phyloP scores from a whole-genome alignment of 257 asterid genomes.

The Haberlea rhodopensis region DNA sequence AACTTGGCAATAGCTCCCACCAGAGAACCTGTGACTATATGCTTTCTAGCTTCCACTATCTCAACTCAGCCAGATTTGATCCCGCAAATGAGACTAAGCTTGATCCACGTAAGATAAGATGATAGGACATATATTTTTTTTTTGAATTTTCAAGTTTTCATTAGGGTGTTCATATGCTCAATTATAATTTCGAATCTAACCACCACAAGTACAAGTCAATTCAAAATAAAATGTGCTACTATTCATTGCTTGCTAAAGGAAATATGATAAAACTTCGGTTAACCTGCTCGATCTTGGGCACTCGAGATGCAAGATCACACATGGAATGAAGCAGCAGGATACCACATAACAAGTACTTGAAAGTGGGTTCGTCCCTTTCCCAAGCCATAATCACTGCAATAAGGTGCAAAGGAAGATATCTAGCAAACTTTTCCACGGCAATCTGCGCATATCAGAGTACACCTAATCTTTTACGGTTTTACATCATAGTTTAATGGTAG shows the following conservation, averaged over 20 bases:
- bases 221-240: neutral
- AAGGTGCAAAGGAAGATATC: conserved; percentile 86
- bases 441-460: conserved; percentile 50
- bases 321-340: conserved; percentile 78
- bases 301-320: conserved; percentile 87
- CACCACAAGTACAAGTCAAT: conserved; percentile 1
- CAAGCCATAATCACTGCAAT: conserved; percentile 79
- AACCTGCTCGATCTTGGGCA: conserved; percentile 90
- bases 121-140: neutral
- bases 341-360: conserved; percentile 87
- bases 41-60: neutral
- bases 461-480: conserved; percentile 14
- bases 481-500: conserved; percentile 12
- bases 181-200: conserved; percentile 3
- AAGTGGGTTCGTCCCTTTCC: conserved; percentile 62
- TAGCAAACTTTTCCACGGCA: conserved; percentile 75
- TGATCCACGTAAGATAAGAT: no score
- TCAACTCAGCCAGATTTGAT: neutral
- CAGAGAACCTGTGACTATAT: neutral
- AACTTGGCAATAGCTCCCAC: neutral
- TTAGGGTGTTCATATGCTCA: conserved; percentile 1
- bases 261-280: conserved; percentile 22
- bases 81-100: no score
- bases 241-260: conserved; percentile 11
- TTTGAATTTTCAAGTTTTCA: conserved; percentile 1